These are phyloP conservation scores for Gleditsia sinensis DNA, from an alignment of 306 rosid species.

Conservation along the genomic window DNA sequence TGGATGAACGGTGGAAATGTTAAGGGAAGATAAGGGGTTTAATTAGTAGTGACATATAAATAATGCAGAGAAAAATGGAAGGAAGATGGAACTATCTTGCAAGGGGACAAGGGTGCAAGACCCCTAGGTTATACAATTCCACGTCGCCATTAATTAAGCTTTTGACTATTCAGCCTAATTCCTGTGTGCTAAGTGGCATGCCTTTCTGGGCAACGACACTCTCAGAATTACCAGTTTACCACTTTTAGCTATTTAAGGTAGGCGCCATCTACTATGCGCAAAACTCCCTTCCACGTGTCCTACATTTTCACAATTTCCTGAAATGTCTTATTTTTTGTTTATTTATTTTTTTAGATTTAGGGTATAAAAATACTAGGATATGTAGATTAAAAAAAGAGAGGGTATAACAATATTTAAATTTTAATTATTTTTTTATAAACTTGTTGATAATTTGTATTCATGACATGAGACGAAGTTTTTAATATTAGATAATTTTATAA, in stretches of 20 bases:
- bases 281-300: background rate
- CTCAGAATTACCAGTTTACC: background rate
- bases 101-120: conserved; percentile 44
- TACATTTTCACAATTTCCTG: background rate
- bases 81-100: conserved; percentile 39
- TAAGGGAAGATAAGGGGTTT: too few relatives aligned
- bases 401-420: too few relatives aligned
- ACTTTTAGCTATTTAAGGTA: background rate
- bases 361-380: too few relatives aligned
- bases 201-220: background rate
- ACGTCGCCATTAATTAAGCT: background rate
- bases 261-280: background rate
- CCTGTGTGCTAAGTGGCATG: background rate
- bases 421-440: too few relatives aligned
- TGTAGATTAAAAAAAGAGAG: too few relatives aligned
- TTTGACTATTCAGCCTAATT: conserved; percentile 27
- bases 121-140: conserved; percentile 18
- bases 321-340: too few relatives aligned
- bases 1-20: too few relatives aligned
- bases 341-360: too few relatives aligned
- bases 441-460: too few relatives aligned
- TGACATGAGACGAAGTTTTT: too few relatives aligned
- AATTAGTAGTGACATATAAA: background rate
- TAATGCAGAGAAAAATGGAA: background rate
- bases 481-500: too few relatives aligned